Evolutionary conservation across 148 eudicot genomes (phyloP), one percentile per base, ranked within the genome.

Genomic region (Drosera capensis): DNA sequence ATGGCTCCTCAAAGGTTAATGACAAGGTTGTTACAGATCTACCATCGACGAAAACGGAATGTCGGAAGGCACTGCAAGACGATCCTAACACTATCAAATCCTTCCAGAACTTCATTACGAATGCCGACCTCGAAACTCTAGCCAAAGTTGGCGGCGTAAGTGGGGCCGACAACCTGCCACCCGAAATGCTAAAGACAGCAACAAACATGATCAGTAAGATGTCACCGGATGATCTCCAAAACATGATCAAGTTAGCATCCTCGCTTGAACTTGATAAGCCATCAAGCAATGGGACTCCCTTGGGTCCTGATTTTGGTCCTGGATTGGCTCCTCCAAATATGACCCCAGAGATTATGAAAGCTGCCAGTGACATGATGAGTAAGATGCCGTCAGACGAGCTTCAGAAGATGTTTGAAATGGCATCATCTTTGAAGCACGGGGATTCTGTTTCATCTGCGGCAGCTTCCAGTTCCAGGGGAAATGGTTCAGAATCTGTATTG

Each of bases 161-260:
- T n/a, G n/a, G n/a, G 3, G 52, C 60, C 37, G 82, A 73, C 35
- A 87, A 71, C 35, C 18, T 90, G 31, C 60, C 95, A 40, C 73
- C 83, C 55, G 99, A 80, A 43, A 80, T 80, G 92, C 56, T 90
- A 45, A 84, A 84, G 68, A 71, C 85, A 17, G 86, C 95, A 52
- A 73, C 99, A 48, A 66, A 64, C 65, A 64, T 84, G 72, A 84
- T 90, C 31, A 66, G 88, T 46, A 67, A 65, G 68, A 80, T 90
- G 99, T 70, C 99, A 41, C 88, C 93, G 14, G 95, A 78, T 49
- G 99, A 90, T 51, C 95, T 90, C 47, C 81, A 84, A 60, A 84
- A 70, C 47, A 90, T 90, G 88, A 25, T 90, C 43, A 71, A 84
- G 58, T 58, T 85, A 72, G 99, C 99, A 48, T 75, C 95, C 43